phyloP scores from a whole-genome alignment of 73 alveolate species.

The Tetrahymena malaccensis region DNA sequence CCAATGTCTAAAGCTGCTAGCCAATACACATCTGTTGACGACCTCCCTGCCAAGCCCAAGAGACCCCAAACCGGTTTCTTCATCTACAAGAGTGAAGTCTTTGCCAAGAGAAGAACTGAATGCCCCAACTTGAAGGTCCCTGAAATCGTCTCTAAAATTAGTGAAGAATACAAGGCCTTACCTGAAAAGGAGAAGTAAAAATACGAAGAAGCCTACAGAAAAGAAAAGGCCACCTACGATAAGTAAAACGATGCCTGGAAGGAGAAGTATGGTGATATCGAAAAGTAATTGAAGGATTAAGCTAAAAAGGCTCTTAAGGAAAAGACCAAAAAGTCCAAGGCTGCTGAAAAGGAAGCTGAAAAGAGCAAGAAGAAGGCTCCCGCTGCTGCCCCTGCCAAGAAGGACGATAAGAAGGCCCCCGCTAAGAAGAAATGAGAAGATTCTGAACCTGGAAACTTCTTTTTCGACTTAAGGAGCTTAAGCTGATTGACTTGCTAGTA shows the following conservation, averaged over 20 bases:
- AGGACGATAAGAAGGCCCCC: slow-evolving; percentile 1
- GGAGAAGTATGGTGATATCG: not conserved
- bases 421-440: not conserved
- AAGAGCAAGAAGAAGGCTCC: not conserved
- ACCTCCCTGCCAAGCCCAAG: not conserved
- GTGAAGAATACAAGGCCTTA: not conserved
- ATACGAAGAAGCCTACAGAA: slow-evolving; percentile 1
- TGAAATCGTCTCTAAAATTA: not conserved
- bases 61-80: not conserved
- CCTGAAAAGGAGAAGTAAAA: not conserved
- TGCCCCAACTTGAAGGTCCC: not conserved
- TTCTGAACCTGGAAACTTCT: not conserved
- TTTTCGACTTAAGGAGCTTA: not conserved
- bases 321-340: not conserved
- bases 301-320: not conserved
- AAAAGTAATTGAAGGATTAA: not conserved
- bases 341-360: not conserved
- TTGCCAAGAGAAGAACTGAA: not conserved
- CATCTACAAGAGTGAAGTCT: not conserved
- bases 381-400: not conserved
- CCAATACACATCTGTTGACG: not conserved
- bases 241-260: not conserved
- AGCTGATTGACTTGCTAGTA: not conserved
- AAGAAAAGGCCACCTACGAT: not conserved
- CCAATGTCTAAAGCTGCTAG: not conserved